A percentile compares a stretch with the other conserved stretches of the same genome.
Conservation (phyloP, 768 basidiomycete genomes). For the Kondoa malvinella region DNA sequence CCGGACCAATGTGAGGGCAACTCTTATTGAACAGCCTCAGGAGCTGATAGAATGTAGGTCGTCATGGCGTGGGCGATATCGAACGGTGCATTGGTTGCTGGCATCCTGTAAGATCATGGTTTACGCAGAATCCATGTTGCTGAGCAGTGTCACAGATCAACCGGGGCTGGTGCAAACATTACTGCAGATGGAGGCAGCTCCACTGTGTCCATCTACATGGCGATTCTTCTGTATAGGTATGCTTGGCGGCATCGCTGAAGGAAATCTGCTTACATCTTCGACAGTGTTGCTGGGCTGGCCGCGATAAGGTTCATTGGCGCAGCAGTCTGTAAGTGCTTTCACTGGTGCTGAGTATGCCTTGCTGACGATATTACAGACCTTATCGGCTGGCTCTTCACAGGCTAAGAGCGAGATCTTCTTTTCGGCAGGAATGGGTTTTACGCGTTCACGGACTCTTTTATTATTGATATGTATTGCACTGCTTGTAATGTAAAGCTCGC, state of each 20-base stretch:
- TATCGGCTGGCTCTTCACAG: not conserved
- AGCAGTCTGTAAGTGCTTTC: constrained; percentile 10
- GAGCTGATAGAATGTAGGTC: constrained; percentile 19
- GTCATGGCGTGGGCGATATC: constrained; percentile 7
- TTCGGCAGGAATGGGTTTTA: not conserved
- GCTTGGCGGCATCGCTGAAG: not conserved
- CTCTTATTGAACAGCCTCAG: constrained; percentile 72
- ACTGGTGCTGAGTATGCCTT: too few species aligned
- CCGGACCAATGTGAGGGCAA: constrained; percentile 81
- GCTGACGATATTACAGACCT: not conserved
- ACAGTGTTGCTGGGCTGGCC: constrained; percentile 23
- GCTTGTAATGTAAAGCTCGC: too few species aligned
- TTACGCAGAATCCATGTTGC: not conserved
- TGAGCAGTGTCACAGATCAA: constrained; percentile 4
- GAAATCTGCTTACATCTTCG: not conserved
- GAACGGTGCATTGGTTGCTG: constrained; percentile 15
- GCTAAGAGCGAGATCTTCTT: not conserved
- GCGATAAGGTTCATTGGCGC: constrained; percentile 26
- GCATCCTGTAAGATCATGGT: constrained; percentile 5
- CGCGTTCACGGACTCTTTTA: not conserved
- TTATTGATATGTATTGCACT: not conserved
- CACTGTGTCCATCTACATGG: constrained; percentile 23
- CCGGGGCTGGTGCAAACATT: constrained; percentile 15
- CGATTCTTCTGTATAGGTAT: constrained; percentile 23
- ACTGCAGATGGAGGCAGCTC: constrained; percentile 9